These are phyloP conservation scores for Rugosomyces carneus DNA, from an alignment of 1,284 basidiomycete species.

Conservation along the genomic window DNA sequence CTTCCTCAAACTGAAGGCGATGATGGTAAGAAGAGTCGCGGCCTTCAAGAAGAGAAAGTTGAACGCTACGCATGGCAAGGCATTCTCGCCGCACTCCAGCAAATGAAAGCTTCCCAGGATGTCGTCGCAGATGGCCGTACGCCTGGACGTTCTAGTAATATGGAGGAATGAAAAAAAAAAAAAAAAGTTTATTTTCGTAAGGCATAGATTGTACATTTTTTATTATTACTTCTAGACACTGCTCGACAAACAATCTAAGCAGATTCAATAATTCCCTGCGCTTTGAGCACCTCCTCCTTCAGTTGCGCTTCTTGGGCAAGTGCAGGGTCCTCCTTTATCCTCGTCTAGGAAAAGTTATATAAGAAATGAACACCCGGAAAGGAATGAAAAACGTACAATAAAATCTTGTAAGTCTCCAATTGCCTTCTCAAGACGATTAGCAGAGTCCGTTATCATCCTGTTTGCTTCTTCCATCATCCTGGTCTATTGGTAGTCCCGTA, in stretches of 20 bases:
- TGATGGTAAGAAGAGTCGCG: slow-evolving; percentile 38
- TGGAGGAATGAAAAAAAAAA: slow-evolving; percentile 7
- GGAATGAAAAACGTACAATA: slow-evolving; percentile 48
- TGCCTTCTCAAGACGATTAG: slow-evolving; percentile 53
- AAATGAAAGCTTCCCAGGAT: slow-evolving; percentile 48
- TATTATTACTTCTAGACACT: neutral
- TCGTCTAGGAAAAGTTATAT: slow-evolving; percentile 30
- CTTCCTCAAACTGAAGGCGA: slow-evolving; percentile 42
- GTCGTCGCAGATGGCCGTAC: slow-evolving; percentile 2
- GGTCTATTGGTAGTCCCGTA: slow-evolving; percentile 38
- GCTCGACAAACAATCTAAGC: too few species aligned
- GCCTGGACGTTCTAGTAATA: slow-evolving; percentile 11
- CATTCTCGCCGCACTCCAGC: slow-evolving; percentile 57
- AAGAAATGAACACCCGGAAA: neutral
- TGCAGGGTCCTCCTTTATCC: slow-evolving; percentile 42
- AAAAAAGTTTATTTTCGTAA: neutral
- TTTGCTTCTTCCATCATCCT: slow-evolving; percentile 73
- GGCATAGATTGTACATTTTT: neutral
- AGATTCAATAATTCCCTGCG: slow-evolving; percentile 31
- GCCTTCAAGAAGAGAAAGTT: slow-evolving; percentile 70
- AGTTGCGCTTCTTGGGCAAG: slow-evolving; percentile 49
- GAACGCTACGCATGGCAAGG: slow-evolving; percentile 74
- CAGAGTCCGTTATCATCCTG: slow-evolving; percentile 74
- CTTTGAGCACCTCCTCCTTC: slow-evolving; percentile 55
- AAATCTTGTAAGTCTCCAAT: slow-evolving; percentile 61